Percentiles rank a stretch among this genome's conserved stretches.
These are phyloP conservation scores for Fusarium phyllophilum DNA, from an alignment of 2,329 filamentous ascomycete species.

Conservation along the genomic window DNA sequence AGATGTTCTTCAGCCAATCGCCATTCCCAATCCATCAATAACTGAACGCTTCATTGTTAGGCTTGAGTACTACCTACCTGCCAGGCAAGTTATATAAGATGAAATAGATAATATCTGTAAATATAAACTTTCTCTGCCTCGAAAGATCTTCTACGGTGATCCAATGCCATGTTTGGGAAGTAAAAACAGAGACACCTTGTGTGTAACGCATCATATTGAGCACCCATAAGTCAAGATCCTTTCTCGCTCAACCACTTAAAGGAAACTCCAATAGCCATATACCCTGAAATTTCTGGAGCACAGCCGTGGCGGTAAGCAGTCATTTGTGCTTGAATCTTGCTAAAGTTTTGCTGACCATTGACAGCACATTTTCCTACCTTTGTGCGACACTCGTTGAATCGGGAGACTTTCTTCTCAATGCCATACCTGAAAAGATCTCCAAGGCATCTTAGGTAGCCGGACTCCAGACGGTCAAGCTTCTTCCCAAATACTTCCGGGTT, in stretches of 20 bases:
- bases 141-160: neutral
- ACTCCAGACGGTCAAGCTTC: slow-evolving; percentile 4
- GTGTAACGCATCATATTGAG: neutral
- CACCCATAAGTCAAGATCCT: neutral
- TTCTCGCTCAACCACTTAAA: neutral
- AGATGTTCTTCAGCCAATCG: neutral
- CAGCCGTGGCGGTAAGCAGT: neutral
- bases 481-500: neutral
- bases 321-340: neutral
- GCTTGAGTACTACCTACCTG: neutral
- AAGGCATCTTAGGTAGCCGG: slow-evolving; percentile 6
- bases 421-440: slow-evolving; percentile 12
- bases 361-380: neutral
- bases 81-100: neutral
- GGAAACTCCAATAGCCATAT: neutral
- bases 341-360: neutral
- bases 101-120: neutral
- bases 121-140: neutral
- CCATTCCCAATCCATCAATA: neutral
- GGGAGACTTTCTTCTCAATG: slow-evolving; percentile 6
- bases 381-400: slow-evolving; percentile 1
- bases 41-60: neutral
- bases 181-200: too few species aligned
- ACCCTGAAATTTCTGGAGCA: neutral
- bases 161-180: neutral